Conservation (phyloP, 352 stramenopile genomes). For the Aphanomyces euteiches region DNA sequence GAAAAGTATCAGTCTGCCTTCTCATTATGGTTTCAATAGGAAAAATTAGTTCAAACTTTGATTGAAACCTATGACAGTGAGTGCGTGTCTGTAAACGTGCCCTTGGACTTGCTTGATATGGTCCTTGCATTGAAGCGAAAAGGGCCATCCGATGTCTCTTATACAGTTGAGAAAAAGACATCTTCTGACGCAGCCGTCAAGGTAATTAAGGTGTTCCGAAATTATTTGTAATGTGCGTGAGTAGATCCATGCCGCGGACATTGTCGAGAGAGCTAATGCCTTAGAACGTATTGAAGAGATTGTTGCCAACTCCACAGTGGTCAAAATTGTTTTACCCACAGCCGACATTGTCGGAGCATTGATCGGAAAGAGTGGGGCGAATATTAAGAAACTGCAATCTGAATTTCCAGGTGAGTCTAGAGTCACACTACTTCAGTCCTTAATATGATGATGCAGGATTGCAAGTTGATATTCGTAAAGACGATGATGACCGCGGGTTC, state of each 20-base stretch:
- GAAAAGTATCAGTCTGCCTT: background rate
- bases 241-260: slow-evolving; percentile 22
- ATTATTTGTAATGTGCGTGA: background rate
- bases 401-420: slow-evolving; percentile 40
- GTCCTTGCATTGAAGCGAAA: slow-evolving; percentile 17
- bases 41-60: slow-evolving; percentile 6
- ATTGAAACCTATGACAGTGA: slow-evolving; percentile 24
- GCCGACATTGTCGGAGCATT: slow-evolving; percentile 59
- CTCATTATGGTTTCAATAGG: background rate
- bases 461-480: slow-evolving; percentile 20
- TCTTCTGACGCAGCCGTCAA: background rate
- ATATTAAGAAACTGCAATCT: slow-evolving; percentile 66
- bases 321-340: slow-evolving; percentile 48
- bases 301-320: slow-evolving; percentile 34
- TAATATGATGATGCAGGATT: slow-evolving; percentile 20
- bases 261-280: background rate
- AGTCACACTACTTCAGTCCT: background rate
- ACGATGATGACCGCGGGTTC: slow-evolving; percentile 12
- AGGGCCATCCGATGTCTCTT: slow-evolving; percentile 6
- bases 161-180: slow-evolving; percentile 22
- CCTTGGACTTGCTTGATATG: slow-evolving; percentile 6
- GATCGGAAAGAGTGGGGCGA: slow-evolving; percentile 75
- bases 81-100: slow-evolving; percentile 19
- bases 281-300: slow-evolving; percentile 13
- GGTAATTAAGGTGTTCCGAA: background rate